Conservation (phyloP, 768 basidiomycete genomes). For the Auriculariales sp. region DNA sequence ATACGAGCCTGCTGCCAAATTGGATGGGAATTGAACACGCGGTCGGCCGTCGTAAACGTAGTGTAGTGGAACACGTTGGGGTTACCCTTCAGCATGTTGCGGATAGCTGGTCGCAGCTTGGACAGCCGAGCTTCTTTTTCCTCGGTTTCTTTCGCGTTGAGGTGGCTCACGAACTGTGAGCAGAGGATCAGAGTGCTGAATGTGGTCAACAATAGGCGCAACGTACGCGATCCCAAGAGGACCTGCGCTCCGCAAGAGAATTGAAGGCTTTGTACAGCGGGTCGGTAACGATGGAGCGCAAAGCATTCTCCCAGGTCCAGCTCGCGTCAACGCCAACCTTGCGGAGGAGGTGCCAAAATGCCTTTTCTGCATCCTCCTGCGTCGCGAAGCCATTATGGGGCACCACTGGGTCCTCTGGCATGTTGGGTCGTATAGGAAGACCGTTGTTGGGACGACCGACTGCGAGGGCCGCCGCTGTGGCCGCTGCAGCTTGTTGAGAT, state of each 20-base stretch:
- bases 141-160: constrained; percentile 72
- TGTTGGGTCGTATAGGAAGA: constrained; percentile 58
- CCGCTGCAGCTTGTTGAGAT: neutral
- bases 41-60: constrained; percentile 80
- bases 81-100: constrained; percentile 76
- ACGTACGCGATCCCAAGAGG: constrained; percentile 78
- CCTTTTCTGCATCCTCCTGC: constrained; percentile 82
- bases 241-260: constrained; percentile 88
- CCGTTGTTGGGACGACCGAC: constrained; percentile 37
- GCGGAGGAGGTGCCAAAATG: constrained; percentile 78
- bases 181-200: neutral
- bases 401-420: constrained; percentile 78
- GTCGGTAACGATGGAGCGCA: constrained; percentile 96
- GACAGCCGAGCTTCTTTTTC: constrained; percentile 72
- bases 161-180: constrained; percentile 55
- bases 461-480: constrained; percentile 8
- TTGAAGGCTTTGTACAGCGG: constrained; percentile 90
- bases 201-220: neutral
- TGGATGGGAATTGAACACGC: constrained; percentile 71
- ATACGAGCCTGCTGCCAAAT: constrained; percentile 83
- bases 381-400: constrained; percentile 83
- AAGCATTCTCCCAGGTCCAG: constrained; percentile 98
- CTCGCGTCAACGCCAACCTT: constrained; percentile 82
- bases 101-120: constrained; percentile 73
- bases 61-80: constrained; percentile 85